A percentile compares a stretch with the other conserved stretches of the same genome.
phyloP scores from a whole-genome alignment of 2,329 filamentous ascomycete genomes.

The Plectosphaerella sp. region DNA sequence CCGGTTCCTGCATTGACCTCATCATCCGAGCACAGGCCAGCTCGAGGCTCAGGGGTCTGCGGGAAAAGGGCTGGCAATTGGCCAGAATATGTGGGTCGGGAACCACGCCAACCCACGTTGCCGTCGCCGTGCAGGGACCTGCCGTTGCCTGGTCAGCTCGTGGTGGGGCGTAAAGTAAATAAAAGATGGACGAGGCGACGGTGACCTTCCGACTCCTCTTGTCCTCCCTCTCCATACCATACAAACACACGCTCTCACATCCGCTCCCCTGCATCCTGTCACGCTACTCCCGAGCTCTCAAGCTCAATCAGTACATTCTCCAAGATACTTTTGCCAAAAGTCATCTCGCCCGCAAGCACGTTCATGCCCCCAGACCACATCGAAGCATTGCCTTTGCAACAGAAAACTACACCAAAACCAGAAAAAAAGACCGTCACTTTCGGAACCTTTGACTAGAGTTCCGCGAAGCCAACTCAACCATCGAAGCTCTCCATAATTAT shows the following conservation, averaged over 20 bases:
- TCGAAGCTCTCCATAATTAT: conserved; percentile 26
- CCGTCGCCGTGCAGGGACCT: conserved; percentile 15
- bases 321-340: conserved; percentile 25
- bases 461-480: conserved; percentile 52
- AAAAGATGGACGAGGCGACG: conserved; percentile 29
- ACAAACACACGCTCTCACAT: conserved; percentile 14
- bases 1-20: neutral
- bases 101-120: neutral
- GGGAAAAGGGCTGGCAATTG: neutral
- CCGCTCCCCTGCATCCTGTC: conserved; percentile 10
- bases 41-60: no score
- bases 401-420: conserved; percentile 32
- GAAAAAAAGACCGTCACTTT: conserved; percentile 22
- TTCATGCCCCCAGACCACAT: no score
- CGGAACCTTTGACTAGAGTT: conserved; percentile 57
- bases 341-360: conserved; percentile 34
- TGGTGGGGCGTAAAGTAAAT: conserved; percentile 39
- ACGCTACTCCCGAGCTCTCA: conserved; percentile 10
- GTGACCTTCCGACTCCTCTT: conserved; percentile 13
- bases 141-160: conserved; percentile 16
- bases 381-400: neutral
- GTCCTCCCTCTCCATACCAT: conserved; percentile 14
- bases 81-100: neutral
- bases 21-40: conserved; percentile 1
- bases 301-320: conserved; percentile 15